A percentile compares a stretch with the other conserved stretches of the same genome.
phyloP scores from a whole-genome alignment of 441 rosid genomes.

The Syzygium syzygioides region DNA sequence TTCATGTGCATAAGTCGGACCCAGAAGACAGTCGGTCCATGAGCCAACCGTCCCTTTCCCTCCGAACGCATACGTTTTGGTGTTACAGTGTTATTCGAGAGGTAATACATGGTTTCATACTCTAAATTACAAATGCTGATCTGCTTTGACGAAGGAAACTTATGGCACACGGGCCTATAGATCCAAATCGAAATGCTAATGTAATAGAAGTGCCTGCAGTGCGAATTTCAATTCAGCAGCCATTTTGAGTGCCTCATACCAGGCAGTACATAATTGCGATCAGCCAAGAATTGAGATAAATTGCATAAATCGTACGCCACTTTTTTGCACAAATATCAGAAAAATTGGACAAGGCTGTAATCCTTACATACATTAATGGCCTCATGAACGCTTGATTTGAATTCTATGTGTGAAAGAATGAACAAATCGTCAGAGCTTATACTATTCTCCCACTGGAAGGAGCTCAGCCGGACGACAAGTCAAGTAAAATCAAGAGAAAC shows the following conservation, averaged over 20 bases:
- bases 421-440: constrained; percentile 19
- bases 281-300: background rate
- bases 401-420: constrained; percentile 17
- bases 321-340: background rate
- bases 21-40: background rate
- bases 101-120: background rate
- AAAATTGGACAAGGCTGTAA: background rate
- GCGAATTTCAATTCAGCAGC: background rate
- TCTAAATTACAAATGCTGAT: background rate
- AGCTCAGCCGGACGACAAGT: constrained; percentile 2
- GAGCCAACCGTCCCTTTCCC: background rate
- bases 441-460: background rate
- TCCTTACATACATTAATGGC: background rate
- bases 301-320: background rate
- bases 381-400: background rate
- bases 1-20: background rate
- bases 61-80: background rate
- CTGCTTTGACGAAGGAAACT: background rate
- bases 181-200: background rate
- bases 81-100: background rate
- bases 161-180: background rate
- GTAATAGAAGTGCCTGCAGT: background rate
- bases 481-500: background rate
- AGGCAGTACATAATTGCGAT: background rate
- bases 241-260: background rate